Evolutionary conservation across 345 rosid genomes (phyloP).

Genomic region (Sapria himalayana): DNA sequence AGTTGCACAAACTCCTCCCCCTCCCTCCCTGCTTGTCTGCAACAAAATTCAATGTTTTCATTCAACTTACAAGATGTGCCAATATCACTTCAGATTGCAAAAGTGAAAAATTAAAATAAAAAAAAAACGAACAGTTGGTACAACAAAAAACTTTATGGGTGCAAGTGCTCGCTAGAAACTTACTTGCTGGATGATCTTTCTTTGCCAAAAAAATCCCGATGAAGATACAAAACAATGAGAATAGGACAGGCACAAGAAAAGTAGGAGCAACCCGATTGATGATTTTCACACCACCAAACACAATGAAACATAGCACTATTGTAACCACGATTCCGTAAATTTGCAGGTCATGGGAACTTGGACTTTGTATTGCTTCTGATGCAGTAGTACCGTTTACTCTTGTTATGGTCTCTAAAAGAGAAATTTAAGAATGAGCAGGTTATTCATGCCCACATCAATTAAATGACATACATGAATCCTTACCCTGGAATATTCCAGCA

Average conservation of each 20-base stretch:
- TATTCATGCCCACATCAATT: no score
- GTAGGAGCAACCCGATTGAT: slow-evolving; percentile 99
- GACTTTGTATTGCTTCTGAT: slow-evolving; percentile 34
- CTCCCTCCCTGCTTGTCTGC: no score
- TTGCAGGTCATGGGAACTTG: slow-evolving; percentile 85
- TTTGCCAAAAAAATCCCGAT: slow-evolving; percentile 46
- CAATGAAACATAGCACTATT: slow-evolving; percentile 72
- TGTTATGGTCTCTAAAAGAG: slow-evolving; percentile 47
- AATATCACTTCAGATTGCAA: no score
- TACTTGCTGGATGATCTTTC: slow-evolving; percentile 55
- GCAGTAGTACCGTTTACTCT: slow-evolving; percentile 49
- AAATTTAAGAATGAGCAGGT: slow-evolving; percentile 9
- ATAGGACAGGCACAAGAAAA: slow-evolving; percentile 75
- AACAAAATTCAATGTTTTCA: no score
- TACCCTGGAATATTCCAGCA: slow-evolving; percentile 93
- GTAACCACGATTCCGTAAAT: slow-evolving; percentile 89
- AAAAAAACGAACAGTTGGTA: no score
- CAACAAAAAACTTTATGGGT: no score
- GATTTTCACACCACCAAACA: slow-evolving; percentile 97
- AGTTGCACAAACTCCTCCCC: no score
- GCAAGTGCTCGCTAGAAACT: no score
- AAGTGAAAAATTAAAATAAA: no score
- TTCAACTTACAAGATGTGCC: no score
- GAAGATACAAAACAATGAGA: slow-evolving; percentile 84
- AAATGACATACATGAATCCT: no score